A percentile compares a stretch with the other conserved stretches of the same genome.
phyloP scores from a whole-genome alignment of 1,284 basidiomycete genomes.

The Phenoliferia sp. region DNA sequence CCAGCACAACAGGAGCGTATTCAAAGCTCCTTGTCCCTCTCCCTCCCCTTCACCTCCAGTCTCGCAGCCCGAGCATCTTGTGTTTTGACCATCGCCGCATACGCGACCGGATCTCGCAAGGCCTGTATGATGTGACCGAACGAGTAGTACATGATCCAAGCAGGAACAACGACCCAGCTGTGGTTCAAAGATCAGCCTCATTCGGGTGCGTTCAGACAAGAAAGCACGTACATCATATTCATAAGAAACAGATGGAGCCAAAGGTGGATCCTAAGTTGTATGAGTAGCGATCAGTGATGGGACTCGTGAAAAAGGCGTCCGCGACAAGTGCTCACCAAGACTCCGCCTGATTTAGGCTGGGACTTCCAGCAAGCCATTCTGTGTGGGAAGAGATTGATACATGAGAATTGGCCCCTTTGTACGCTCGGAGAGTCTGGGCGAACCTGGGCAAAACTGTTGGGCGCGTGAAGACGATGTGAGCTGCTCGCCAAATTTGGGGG shows the following conservation, averaged over 20 bases:
- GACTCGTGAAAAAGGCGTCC: no score
- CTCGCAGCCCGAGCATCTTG: not conserved
- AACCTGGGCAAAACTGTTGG: not conserved
- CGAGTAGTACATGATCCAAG: conserved; percentile 69
- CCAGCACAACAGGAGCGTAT: no score
- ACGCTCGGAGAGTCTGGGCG: not conserved
- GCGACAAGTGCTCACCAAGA: no score
- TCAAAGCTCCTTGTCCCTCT: not conserved
- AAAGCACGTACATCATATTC: conserved; percentile 7
- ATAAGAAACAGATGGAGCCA: conserved; percentile 38
- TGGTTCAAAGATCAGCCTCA: not conserved
- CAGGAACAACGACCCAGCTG: conserved; percentile 65
- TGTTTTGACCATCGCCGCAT: not conserved
- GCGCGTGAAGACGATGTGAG: conserved; percentile 56
- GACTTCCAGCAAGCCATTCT: conserved; percentile 69
- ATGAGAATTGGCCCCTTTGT: not conserved
- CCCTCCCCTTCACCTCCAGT: not conserved
- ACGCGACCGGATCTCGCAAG: conserved; percentile 45
- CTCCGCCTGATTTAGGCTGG: conserved; percentile 64
- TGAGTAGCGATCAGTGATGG: not conserved
- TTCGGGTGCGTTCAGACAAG: not conserved
- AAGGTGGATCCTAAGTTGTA: conserved; percentile 44
- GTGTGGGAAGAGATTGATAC: no score
- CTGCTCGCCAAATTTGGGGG: not conserved
- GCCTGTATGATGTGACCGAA: conserved; percentile 61